phyloP scores from a whole-genome alignment of 2,329 filamentous ascomycete species.

The Emydomyces testavorans region DNA sequence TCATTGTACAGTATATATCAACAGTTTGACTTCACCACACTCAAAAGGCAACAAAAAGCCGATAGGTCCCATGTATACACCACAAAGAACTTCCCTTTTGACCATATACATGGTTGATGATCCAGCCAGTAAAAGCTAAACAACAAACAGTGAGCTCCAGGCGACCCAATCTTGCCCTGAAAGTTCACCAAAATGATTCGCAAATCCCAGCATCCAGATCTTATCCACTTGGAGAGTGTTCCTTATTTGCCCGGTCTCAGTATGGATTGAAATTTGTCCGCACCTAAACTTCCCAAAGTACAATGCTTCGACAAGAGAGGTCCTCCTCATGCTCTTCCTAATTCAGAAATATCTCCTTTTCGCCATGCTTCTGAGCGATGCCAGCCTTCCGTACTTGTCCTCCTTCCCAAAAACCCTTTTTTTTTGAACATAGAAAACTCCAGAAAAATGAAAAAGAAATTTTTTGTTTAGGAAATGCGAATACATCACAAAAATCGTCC shows the following conservation, averaged over 20 bases:
- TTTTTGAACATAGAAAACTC: background rate
- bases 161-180: background rate
- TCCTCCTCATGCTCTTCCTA: background rate
- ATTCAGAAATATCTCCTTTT: background rate
- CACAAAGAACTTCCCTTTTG: background rate
- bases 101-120: background rate
- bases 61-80: background rate
- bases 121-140: background rate
- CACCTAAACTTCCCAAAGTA: background rate
- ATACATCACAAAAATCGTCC: background rate
- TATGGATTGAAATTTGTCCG: slow-evolving; percentile 2
- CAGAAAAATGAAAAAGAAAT: background rate
- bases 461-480: background rate
- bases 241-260: slow-evolving; percentile 1
- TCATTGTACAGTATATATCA: no score
- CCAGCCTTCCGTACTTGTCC: no score
- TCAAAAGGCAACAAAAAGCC: background rate
- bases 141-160: background rate
- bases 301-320: background rate
- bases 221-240: background rate
- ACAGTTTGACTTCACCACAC: no score
- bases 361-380: no score
- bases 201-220: background rate
- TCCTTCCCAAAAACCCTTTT: background rate
- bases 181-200: background rate